Conservation (phyloP, 2,329 filamentous ascomycete genomes). For the Hypoxylon rubiginosum region DNA sequence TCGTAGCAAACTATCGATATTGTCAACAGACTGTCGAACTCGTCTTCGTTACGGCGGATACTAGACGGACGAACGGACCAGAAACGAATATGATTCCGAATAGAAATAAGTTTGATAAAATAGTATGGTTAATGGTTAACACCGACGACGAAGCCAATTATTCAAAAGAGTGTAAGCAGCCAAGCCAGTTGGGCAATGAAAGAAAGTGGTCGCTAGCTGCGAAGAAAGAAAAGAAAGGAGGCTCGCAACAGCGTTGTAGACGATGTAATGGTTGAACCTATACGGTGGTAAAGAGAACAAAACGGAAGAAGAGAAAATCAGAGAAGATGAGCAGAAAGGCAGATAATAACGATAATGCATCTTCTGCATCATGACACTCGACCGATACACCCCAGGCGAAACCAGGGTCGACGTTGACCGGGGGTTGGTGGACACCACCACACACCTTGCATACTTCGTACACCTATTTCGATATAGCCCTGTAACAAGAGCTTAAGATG, state of each 20-base stretch:
- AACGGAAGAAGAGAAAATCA: conserved; percentile 54
- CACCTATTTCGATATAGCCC: conserved; percentile 56
- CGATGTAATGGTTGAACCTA: conserved; percentile 47
- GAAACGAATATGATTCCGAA: conserved; percentile 48
- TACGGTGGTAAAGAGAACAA: conserved; percentile 56
- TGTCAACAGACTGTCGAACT: conserved; percentile 20
- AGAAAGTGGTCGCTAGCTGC: conserved; percentile 59
- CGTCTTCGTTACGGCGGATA: conserved; percentile 44
- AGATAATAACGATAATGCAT: conserved; percentile 57
- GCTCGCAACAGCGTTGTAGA: conserved; percentile 53
- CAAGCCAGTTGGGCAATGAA: conserved; percentile 68
- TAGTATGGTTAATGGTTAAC: conserved; percentile 56
- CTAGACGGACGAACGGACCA: conserved; percentile 43
- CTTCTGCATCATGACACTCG: conserved; percentile 53
- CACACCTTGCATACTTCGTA: conserved; percentile 46
- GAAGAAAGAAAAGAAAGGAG: conserved; percentile 57
- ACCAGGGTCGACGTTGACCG: conserved; percentile 52
- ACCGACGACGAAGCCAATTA: conserved; percentile 52
- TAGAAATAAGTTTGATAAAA: conserved; percentile 47
- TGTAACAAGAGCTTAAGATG: conserved; percentile 57
- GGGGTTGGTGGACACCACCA: conserved; percentile 52
- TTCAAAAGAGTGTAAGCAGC: conserved; percentile 69
- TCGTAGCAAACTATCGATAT: conserved; percentile 35
- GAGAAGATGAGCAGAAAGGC: conserved; percentile 53
- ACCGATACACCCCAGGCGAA: conserved; percentile 53